Evolutionary conservation across 2,329 filamentous ascomycete genomes (phyloP).

Genomic region (Albifimbria verrucaria): DNA sequence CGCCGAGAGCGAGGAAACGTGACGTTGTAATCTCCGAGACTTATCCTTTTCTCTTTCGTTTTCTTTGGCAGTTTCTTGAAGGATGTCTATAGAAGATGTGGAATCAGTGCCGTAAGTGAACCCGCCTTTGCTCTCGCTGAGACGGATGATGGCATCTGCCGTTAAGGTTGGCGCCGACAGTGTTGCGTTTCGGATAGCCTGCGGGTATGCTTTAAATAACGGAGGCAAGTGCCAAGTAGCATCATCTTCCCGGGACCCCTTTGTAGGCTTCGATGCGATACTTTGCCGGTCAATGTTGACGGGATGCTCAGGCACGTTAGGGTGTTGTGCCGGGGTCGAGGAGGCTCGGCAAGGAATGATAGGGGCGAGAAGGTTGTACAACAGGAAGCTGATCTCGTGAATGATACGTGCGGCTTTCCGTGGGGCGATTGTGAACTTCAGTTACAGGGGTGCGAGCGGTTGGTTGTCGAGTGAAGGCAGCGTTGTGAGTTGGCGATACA

Average conservation of each 20-base stretch:
- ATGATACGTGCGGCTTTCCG: conserved; percentile 12
- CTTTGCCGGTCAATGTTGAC: conserved; percentile 10
- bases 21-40: conserved; percentile 45
- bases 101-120: neutral
- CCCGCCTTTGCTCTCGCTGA: conserved; percentile 42
- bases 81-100: conserved; percentile 28
- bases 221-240: conserved; percentile 66
- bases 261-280: neutral
- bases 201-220: conserved; percentile 82
- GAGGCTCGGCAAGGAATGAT: conserved; percentile 8
- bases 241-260: neutral
- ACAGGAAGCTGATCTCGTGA: neutral
- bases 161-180: conserved; percentile 65
- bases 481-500: conserved; percentile 23
- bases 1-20: conserved; percentile 32
- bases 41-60: conserved; percentile 28
- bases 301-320: conserved; percentile 15
- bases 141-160: conserved; percentile 65
- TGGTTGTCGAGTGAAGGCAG: conserved; percentile 37
- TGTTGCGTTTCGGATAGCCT: conserved; percentile 72
- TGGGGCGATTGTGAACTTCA: conserved; percentile 34
- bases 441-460: conserved; percentile 26
- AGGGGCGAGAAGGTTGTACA: neutral
- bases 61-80: conserved; percentile 10
- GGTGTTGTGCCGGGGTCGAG: conserved; percentile 32